phyloP scores from a whole-genome alignment of 768 basidiomycete species.

The Boletus barrowsii region DNA sequence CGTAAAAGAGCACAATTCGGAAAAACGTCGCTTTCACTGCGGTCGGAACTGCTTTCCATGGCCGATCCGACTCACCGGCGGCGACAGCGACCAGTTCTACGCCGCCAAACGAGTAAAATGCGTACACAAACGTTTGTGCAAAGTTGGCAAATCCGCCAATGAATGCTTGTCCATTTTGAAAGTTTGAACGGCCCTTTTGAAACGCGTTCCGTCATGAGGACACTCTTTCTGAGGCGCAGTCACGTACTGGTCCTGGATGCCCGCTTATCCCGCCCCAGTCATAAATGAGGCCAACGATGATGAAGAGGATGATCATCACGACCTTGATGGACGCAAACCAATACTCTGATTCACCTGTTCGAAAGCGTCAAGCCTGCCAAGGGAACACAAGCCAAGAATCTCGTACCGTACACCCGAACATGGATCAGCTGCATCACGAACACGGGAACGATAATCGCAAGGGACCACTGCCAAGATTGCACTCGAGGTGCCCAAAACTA shows the following conservation, averaged over 20 bases:
- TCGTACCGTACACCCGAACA: conserved; percentile 53
- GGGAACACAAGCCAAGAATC: not conserved
- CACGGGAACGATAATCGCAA: conserved; percentile 51
- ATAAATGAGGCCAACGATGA: conserved; percentile 58
- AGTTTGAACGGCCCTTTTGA: conserved; percentile 48
- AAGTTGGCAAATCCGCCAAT: conserved; percentile 52
- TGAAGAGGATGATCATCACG: conserved; percentile 57
- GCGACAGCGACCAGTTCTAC: conserved; percentile 71
- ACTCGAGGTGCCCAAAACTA: conserved; percentile 47
- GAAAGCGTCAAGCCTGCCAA: not conserved
- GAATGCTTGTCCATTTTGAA: conserved; percentile 48
- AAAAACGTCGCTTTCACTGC: conserved; percentile 70
- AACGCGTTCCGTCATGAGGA: not conserved
- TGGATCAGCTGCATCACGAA: conserved; percentile 54
- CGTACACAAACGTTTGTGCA: conserved; percentile 60
- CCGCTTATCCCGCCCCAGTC: conserved; percentile 59
- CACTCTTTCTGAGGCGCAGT: too few species aligned
- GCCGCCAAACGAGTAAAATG: conserved; percentile 68
- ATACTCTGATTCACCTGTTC: conserved; percentile 55
- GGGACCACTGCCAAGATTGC: conserved; percentile 54
- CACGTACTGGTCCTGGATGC: conserved; percentile 54
- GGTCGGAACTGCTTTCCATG: conserved; percentile 58
- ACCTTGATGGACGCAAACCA: conserved; percentile 68
- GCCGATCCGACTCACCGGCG: conserved; percentile 66
- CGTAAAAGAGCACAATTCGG: conserved; percentile 62